Evolutionary conservation across 371 early-diverging fungal genomes (phyloP), one percentile per base, ranked within the genome.

Genomic region (Batrachochytrium dendrobatidis): DNA sequence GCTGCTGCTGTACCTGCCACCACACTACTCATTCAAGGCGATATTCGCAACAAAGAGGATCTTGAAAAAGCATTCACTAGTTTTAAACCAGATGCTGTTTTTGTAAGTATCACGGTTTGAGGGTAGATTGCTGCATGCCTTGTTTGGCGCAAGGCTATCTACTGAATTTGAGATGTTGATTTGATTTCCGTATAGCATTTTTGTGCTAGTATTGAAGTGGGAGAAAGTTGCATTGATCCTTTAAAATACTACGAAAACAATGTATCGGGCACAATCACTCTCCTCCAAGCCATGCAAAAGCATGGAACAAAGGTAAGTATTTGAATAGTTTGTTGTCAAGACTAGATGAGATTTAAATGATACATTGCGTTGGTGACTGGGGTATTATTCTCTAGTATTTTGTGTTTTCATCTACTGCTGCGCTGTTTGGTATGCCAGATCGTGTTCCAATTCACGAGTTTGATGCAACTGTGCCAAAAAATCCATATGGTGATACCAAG

Each of bases 401-500:
- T 60, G 68, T 81, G 51, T 81, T 81, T 56, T 78, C 78, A 12
- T 79, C 79, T 12, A 72, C 81, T 3, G 81, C 81, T 20, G 76
- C 81, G 15, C 54, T 81, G 30, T 81, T 74, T 56, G 81, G 80
- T 4, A 55, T 61, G 49, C 75, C 79, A 22, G 67, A 79, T 39
- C 51, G 52, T 12, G 56, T 68, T 8, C 79, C 76, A 26, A 73
- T 81, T 53, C 43, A 68, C 20, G 64, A 69, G 29, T 74, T 71
- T 12, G 77, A 75, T 55, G 20, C 43, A 8, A 71, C 60, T 3
- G 4, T 17, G 25, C 78, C 78, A 18, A 65, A 75, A 50, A 79
- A 77, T 66, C 79, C 79, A 20, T 81, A 81, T 63, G 81, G 81
- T 33, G 75, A 76, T 39, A 76, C 79, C 34, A 81, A 81, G 58